A percentile compares a stretch with the other conserved stretches of the same genome.
Conservation (phyloP, 179 eudicot genomes). For the Actinidia arguta region DNA sequence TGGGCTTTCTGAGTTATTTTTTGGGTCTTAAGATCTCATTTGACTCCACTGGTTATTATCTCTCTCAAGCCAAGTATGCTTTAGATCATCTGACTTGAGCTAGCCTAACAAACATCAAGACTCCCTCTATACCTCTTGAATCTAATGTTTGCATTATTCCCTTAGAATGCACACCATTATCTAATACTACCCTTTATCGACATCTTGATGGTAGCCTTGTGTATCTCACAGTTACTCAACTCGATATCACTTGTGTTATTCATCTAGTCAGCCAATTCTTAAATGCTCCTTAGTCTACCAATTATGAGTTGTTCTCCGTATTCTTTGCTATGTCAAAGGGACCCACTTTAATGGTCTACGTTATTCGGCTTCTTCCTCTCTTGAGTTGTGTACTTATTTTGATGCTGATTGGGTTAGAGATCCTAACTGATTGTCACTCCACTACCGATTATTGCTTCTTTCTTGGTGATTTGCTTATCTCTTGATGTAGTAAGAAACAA, state of each 20-base stretch:
- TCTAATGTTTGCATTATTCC: no score
- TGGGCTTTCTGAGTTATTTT: no score
- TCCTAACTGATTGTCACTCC: not conserved
- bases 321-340: not conserved
- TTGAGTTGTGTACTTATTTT: not conserved
- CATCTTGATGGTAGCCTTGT: not conserved
- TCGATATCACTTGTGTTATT: not conserved
- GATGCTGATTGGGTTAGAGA: not conserved
- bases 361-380: not conserved
- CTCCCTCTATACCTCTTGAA: not conserved
- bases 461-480: not conserved
- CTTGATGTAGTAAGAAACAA: no score
- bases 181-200: no score
- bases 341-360: not conserved
- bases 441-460: not conserved
- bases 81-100: no score
- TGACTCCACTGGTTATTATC: no score
- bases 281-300: not conserved
- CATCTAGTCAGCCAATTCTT: not conserved
- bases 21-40: no score
- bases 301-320: not conserved
- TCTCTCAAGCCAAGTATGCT: no score
- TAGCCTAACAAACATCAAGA: no score
- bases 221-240: not conserved
- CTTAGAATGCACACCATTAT: no score